Evolutionary conservation across 345 rosid species (phyloP).

Genomic region (Gossypium longicalyx): DNA sequence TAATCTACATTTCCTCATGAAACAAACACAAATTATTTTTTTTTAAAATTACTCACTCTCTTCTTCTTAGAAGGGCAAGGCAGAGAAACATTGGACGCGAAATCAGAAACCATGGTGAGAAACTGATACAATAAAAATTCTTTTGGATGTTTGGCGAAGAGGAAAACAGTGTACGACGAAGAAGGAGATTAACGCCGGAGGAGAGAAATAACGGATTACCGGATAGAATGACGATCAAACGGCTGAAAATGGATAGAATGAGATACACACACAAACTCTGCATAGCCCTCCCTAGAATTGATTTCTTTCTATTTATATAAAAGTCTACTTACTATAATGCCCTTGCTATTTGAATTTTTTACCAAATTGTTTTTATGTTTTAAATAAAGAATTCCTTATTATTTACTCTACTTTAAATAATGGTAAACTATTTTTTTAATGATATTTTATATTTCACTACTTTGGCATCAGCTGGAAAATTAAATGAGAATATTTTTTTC

Average conservation of each 20-base stretch:
- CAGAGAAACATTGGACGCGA: conserved; percentile 22
- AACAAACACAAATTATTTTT: background rate
- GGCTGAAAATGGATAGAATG: background rate
- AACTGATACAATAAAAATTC: background rate
- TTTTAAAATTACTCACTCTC: conserved; percentile 15
- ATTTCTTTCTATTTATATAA: background rate
- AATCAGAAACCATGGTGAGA: conserved; percentile 36
- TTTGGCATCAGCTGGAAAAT: no score
- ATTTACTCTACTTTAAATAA: background rate
- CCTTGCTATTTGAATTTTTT: background rate
- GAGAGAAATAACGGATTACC: background rate
- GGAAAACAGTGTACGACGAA: background rate
- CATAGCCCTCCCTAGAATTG: background rate
- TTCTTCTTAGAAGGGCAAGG: conserved; percentile 28
- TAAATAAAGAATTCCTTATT: background rate
- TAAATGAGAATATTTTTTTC: no score
- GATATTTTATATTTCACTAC: background rate
- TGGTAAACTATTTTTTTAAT: background rate
- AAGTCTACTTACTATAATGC: background rate
- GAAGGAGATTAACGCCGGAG: background rate
- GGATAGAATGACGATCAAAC: background rate
- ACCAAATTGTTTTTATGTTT: background rate
- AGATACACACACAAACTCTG: background rate
- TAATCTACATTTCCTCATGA: background rate
- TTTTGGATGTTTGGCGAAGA: no score